Evolutionary conservation across 179 eudicot genomes (phyloP).

Genomic region (Silene noctiflora): DNA sequence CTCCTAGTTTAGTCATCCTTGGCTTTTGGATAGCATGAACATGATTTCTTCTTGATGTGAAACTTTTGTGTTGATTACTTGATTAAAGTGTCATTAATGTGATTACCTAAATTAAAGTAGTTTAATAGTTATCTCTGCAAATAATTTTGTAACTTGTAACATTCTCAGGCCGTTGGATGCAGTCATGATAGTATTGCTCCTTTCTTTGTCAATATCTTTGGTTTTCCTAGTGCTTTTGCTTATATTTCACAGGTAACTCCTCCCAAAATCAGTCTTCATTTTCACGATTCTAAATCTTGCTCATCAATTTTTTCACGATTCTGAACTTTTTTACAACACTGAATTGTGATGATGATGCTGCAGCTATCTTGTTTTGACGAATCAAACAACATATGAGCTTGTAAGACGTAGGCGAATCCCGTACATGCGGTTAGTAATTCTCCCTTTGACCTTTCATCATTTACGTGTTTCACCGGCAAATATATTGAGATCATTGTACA

Average conservation of each 20-base stretch:
- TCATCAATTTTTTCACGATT: neutral
- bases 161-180: conserved; percentile 78
- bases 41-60: neutral
- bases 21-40: neutral
- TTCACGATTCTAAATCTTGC: neutral
- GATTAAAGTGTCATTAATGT: neutral
- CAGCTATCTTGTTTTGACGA: conserved; percentile 88
- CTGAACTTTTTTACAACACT: neutral
- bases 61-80: neutral
- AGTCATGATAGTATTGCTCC: conserved; percentile 60
- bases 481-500: neutral
- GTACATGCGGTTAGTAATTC: conserved; percentile 68
- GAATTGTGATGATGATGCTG: conserved; percentile 8
- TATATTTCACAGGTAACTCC: conserved; percentile 65
- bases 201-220: conserved; percentile 49
- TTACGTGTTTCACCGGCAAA: neutral
- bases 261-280: neutral
- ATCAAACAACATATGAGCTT: conserved; percentile 96
- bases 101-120: neutral
- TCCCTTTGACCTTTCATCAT: conserved; percentile 7
- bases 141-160: neutral
- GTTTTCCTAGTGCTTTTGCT: conserved; percentile 72
- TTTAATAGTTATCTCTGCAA: neutral
- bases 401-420: conserved; percentile 85
- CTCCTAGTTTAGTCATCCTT: neutral